Evolutionary conservation across 2,329 filamentous ascomycete species (phyloP).

Genomic region (Colletotrichum sp.): DNA sequence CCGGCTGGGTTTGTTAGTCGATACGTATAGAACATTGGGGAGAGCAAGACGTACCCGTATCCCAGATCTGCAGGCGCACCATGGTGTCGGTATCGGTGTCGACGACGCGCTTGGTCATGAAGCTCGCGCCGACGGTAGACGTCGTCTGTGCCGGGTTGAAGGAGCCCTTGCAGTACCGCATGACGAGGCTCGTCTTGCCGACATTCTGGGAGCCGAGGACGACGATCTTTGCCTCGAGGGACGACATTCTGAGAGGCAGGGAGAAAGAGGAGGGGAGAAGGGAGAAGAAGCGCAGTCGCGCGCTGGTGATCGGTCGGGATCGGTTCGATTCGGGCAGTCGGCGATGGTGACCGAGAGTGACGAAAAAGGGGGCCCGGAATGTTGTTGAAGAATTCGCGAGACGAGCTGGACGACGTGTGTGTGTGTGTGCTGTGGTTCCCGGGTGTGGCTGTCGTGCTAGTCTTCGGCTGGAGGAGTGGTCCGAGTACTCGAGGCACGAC

Average conservation of each 20-base stretch:
- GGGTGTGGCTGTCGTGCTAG: conserved; percentile 18
- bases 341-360: neutral
- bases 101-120: conserved; percentile 79
- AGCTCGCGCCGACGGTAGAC: conserved; percentile 81
- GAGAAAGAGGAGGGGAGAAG: neutral
- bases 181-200: conserved; percentile 80
- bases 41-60: conserved; percentile 65
- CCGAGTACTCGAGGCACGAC: neutral
- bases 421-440: neutral
- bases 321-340: neutral
- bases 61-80: conserved; percentile 95
- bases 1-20: conserved; percentile 59
- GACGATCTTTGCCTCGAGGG: conserved; percentile 82
- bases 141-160: conserved; percentile 69
- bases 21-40: neutral
- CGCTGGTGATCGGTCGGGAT: neutral
- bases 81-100: conserved; percentile 86
- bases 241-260: conserved; percentile 45
- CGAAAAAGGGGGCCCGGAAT: neutral
- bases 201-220: conserved; percentile 82
- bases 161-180: conserved; percentile 75
- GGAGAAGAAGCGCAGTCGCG: neutral
- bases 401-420: neutral
- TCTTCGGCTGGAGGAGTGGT: conserved; percentile 4
- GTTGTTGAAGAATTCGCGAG: neutral